Evolutionary conservation across 2,329 filamentous ascomycete species (phyloP).

Genomic region (Aureobasidium sp.): DNA sequence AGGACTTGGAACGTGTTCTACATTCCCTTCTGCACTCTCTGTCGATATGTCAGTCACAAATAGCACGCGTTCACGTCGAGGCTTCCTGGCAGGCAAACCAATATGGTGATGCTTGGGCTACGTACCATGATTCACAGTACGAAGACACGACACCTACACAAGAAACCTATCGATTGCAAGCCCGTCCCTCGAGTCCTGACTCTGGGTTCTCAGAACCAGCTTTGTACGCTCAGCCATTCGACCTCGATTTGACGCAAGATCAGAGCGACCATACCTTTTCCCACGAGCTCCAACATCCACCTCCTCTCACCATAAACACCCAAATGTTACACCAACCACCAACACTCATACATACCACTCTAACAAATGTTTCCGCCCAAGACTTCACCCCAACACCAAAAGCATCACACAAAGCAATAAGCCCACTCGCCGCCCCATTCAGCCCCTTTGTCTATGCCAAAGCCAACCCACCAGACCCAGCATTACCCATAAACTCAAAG

Average conservation of each 20-base stretch:
- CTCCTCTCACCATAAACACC: not conserved
- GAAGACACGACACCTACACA: not conserved
- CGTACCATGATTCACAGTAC: not conserved
- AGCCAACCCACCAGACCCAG: not conserved
- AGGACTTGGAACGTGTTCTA: not conserved
- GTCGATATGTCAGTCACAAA: not conserved
- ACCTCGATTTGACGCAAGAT: not conserved
- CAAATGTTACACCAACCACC: not conserved
- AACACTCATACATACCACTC: not conserved
- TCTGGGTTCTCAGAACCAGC: constrained; percentile 9
- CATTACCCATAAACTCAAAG: not conserved
- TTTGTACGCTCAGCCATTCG: constrained; percentile 10
- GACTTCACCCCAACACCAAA: not conserved
- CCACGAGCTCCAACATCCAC: not conserved
- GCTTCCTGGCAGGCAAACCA: not conserved
- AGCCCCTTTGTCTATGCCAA: not conserved
- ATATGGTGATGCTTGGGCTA: not conserved
- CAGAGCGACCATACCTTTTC: not conserved
- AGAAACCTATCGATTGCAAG: not conserved
- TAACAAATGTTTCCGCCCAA: too few relatives aligned
- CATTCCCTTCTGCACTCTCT: not conserved
- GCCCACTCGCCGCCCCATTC: not conserved
- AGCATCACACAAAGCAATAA: not conserved
- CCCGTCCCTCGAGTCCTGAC: not conserved
- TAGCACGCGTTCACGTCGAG: not conserved